phyloP scores from a whole-genome alignment of 1,139 yeast species.

The Arxiozyma heterogenica region DNA sequence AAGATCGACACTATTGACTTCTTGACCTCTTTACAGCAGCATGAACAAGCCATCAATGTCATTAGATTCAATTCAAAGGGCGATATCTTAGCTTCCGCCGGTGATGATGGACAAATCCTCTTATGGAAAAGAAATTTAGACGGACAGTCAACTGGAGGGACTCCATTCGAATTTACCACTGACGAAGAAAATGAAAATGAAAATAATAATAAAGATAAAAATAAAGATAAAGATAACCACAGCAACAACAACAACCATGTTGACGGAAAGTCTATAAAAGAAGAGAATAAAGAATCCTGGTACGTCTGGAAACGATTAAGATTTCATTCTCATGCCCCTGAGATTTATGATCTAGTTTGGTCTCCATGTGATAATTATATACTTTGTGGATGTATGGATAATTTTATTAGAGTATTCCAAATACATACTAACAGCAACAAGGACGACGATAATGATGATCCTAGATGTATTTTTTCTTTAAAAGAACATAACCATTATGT shows the following conservation, averaged over 20 bases:
- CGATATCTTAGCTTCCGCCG: constrained; percentile 70
- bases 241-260: no score
- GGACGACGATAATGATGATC: constrained; percentile 34
- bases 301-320: constrained; percentile 25
- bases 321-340: constrained; percentile 35
- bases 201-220: no score
- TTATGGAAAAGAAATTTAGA: constrained; percentile 63
- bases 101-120: constrained; percentile 86
- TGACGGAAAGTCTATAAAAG: constrained; percentile 21
- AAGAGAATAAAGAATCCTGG: constrained; percentile 71
- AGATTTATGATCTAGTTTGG: constrained; percentile 87
- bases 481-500: constrained; percentile 80
- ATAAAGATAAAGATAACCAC: no score
- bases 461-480: constrained; percentile 47
- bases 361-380: constrained; percentile 70
- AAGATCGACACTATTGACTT: constrained; percentile 44
- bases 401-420: constrained; percentile 58
- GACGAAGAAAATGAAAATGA: no score
- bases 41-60: constrained; percentile 89
- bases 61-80: constrained; percentile 70
- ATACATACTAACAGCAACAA: constrained; percentile 31
- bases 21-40: constrained; percentile 71
- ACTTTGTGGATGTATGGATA: constrained; percentile 90
- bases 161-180: constrained; percentile 16
- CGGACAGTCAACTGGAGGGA: constrained; percentile 32